Base-by-base conservation (phyloP, 2,329 filamentous ascomycete genomes). In the Falciphora oryzae region DNA sequence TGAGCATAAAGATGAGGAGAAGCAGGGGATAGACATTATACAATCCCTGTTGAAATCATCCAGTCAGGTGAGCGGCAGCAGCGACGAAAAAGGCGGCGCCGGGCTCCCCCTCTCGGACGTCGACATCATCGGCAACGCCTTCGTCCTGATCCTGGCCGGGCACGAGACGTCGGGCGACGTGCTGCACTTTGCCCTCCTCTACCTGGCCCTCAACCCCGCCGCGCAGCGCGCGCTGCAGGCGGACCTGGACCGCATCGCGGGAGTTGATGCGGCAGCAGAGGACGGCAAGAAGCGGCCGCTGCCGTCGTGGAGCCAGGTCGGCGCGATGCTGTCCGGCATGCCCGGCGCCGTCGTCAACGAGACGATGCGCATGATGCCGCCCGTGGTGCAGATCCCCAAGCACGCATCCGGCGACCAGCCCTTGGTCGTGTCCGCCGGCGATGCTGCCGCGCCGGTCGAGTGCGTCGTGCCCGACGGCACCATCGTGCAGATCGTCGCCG, bases 101-200 rank as follows among this genome's bases (percentile, higher is more conserved):
- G 16, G 73, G 22, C 28, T 32, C 53, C 63, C 75, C 25, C 74
- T 89, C n/a, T 80, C 76, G 6, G 84, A 87, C 67, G 80, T 81
- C 5, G 89, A 93, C 64, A 88, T 93, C 65, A 77, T 90, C 32
- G 89, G 89, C 62, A 93, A 93, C 71, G 86, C 89, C 27, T 89
- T 89, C 67, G 79, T 88, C 69, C 85, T 87, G 75, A 80, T 85
- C 66, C 80, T 93, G 1, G 91, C 91, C 0, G 91, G 91, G 16
- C 90, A 95, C 75, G 91, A 95, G 75, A 93, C 91, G 1, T 90
- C 90, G 2, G 90, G 90, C 61, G 92, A 91, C 74, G 83, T 85
- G 4, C 79, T 93, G 56, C 89, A 93, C 75, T 93, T 91, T 72
- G 81, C 86, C 2, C 75, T 93, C 4, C 73, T 92, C 50, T 82